Conservation (phyloP, 805 yeast species). For the Spathaspora boniae region DNA sequence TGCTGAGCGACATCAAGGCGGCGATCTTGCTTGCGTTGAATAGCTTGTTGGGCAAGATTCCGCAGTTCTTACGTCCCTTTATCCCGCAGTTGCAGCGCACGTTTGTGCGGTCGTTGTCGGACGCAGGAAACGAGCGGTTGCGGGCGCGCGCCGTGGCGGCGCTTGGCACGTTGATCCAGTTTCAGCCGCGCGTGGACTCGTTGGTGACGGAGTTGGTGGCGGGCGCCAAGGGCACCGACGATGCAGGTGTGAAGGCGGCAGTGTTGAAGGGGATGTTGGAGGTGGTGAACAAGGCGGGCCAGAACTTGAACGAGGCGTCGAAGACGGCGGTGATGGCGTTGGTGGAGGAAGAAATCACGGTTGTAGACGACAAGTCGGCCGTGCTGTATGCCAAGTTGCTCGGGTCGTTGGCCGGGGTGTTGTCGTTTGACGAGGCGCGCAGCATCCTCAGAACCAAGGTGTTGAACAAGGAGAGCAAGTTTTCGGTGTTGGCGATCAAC, state of each 20-base stretch:
- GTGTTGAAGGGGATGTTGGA: constrained; percentile 82
- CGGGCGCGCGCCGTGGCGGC: constrained; percentile 87
- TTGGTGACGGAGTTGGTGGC: constrained; percentile 77
- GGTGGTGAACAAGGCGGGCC: constrained; percentile 77
- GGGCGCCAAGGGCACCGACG: constrained; percentile 66
- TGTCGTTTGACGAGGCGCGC: constrained; percentile 61
- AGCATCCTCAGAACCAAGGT: constrained; percentile 59
- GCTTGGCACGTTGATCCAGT: constrained; percentile 78
- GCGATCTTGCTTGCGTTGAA: constrained; percentile 88
- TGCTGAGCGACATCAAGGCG: constrained; percentile 84
- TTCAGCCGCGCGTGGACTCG: constrained; percentile 93
- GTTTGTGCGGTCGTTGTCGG: constrained; percentile 86
- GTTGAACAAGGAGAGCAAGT: constrained; percentile 47
- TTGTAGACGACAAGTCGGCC: constrained; percentile 55
- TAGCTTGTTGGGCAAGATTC: constrained; percentile 73
- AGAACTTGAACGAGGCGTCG: constrained; percentile 69
- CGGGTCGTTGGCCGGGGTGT: constrained; percentile 70
- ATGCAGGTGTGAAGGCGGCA: constrained; percentile 73
- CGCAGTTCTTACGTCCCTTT: constrained; percentile 89
- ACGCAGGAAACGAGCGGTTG: constrained; percentile 65
- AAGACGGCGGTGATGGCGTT: constrained; percentile 64
- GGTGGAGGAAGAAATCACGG: constrained; percentile 65
- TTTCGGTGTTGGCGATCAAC: constrained; percentile 70
- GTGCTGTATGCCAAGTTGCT: constrained; percentile 75
- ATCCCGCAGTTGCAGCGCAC: constrained; percentile 97